Base-by-base conservation (phyloP, 495 filamentous ascomycete genomes). In the Hypomontagnella monticulosa region DNA sequence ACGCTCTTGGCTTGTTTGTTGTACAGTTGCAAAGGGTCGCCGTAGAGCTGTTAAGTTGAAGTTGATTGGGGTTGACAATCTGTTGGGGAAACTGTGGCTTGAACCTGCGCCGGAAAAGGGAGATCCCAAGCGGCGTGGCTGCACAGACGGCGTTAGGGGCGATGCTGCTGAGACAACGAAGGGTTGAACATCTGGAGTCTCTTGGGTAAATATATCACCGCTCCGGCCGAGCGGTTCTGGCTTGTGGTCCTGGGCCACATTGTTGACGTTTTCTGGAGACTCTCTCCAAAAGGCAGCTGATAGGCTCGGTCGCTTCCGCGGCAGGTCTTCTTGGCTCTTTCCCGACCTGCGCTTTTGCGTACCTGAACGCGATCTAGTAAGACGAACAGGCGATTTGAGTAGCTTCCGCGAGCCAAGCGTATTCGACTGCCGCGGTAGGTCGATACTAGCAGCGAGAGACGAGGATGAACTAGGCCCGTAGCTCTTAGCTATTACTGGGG, bases 401-500 rank as follows among this genome's bases (percentile, higher is more conserved):
- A 73, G 70, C 33, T 75, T 77, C 9, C 79, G 78, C 15, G 76
- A 71, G 1, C 79, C 80, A 4, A 83, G 63, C 0, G 80, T 80
- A 42, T 79, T 75, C 6, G 76, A 77, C 43, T 79, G 76, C n/a
- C 73, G 56, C 10, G 77, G 75, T 43, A 81, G 46, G 8, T 70
- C 76, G 15, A 83, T 71, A 15, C 69, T 72, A 9, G 75, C 70
- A 3, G 76, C 73, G 12, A 81, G 70, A 18, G 78, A 78, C 8
- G 70, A 75, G 1, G 80, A 83, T 15, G 81, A 81, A 62, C 79
- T 82, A 4, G 81, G 81, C 0, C 81, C 81, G 42, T 83, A 83
- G 59, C 81, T 83, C 55, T 69, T 77, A 53, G 80, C 86, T n/a
- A 83, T 75, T 34, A 88, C 81, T 19, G 84, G 87, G 48, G 89